These are phyloP conservation scores for Trypanosoma lewisi DNA, from an alignment of 208 protist species.

Conservation along the genomic window DNA sequence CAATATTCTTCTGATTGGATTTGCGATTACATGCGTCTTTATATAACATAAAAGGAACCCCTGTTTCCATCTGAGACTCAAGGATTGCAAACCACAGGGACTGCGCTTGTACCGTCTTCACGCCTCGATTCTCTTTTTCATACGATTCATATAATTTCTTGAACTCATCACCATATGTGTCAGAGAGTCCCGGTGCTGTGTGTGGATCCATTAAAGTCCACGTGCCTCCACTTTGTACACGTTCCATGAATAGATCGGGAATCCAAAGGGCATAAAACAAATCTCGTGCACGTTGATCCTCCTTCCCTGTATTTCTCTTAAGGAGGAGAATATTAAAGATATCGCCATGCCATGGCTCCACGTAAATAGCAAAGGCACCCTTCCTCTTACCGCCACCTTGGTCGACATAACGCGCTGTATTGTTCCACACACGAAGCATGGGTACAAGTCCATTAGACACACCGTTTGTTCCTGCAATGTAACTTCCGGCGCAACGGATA, in stretches of 20 bases:
- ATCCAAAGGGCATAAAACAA: slow-evolving; percentile 99
- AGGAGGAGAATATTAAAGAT: slow-evolving; percentile 98
- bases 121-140: slow-evolving; percentile 87
- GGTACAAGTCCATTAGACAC: slow-evolving; percentile 97
- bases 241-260: slow-evolving; percentile 99
- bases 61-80: slow-evolving; percentile 98
- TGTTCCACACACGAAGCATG: slow-evolving; percentile 99
- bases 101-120: slow-evolving; percentile 93
- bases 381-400: slow-evolving; percentile 98
- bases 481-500: slow-evolving; percentile 94
- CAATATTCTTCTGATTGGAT: slow-evolving; percentile 99
- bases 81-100: slow-evolving; percentile 99
- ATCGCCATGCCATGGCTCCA: slow-evolving; percentile 99
- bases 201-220: slow-evolving; percentile 99
- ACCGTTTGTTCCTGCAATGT: slow-evolving; percentile 98
- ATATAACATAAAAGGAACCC: slow-evolving; percentile 99
- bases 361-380: slow-evolving; percentile 98
- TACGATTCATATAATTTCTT: slow-evolving; percentile 93
- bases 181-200: slow-evolving; percentile 94
- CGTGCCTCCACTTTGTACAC: slow-evolving; percentile 92
- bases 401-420: slow-evolving; percentile 99
- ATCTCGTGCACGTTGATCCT: slow-evolving; percentile 97
- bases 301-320: slow-evolving; percentile 97
- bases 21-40: slow-evolving; percentile 99
- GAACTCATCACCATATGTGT: slow-evolving; percentile 96